Conservation (phyloP, 495 filamentous ascomycete species). For the Aspergillus wentii region DNA sequence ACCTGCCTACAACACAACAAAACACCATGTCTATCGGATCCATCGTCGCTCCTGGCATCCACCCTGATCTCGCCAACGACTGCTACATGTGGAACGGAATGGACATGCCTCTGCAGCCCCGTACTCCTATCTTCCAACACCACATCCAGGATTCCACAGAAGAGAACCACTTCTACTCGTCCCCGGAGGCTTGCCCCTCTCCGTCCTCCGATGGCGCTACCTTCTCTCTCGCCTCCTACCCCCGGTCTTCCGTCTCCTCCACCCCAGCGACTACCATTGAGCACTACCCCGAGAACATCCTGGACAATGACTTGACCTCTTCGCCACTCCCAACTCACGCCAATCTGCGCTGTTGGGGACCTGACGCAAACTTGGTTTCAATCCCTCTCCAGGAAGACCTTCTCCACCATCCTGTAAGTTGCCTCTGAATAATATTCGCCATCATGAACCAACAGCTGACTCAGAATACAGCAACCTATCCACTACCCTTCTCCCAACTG, state of each 20-base stretch:
- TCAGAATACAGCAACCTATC: too few species aligned
- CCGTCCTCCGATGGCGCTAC: constrained; percentile 35
- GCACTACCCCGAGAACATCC: constrained; percentile 28
- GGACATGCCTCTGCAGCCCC: constrained; percentile 33
- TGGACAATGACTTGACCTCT: constrained; percentile 30
- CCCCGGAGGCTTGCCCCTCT: constrained; percentile 40
- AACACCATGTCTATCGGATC: constrained; percentile 43
- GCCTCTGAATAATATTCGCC: too few species aligned
- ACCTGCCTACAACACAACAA: constrained; percentile 23
- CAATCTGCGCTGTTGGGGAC: constrained; percentile 32
- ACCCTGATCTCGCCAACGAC: constrained; percentile 34
- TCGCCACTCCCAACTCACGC: constrained; percentile 35
- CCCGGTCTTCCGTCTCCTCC: constrained; percentile 34
- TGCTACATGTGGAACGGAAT: constrained; percentile 36
- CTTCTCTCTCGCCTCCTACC: constrained; percentile 31
- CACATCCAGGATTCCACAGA: constrained; percentile 35
- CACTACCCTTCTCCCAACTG: too few species aligned
- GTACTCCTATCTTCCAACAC: constrained; percentile 25
- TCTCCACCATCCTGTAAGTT: too few species aligned
- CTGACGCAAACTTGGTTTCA: too few species aligned
- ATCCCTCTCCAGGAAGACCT: too few species aligned
- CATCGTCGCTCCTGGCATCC: constrained; percentile 37
- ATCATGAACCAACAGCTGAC: too few species aligned
- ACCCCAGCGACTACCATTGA: constrained; percentile 29
- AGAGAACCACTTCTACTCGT: constrained; percentile 39